Base-by-base conservation (phyloP, 2,329 filamentous ascomycete species). In the Fusarium udum region DNA sequence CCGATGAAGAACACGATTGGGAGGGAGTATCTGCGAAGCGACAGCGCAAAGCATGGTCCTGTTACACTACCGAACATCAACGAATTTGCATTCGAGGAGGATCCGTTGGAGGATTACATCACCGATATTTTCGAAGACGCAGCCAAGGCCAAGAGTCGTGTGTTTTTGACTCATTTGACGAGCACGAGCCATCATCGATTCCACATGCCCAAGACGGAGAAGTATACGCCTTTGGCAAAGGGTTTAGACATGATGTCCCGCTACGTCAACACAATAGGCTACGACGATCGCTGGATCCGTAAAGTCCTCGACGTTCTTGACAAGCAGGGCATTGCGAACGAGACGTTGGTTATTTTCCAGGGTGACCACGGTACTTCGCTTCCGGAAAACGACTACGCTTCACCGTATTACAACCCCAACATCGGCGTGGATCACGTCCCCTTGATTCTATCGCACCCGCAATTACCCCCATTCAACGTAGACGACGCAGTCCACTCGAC, bases 171-270 rank as follows among this genome's bases (percentile, higher is more conserved):
- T 4, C 81, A 83, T 63, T 61, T 83, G 7, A 83, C 81, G 7
- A 82, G 80, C 65, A 82, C 81, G 8, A 79, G 77, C 6, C 81
- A 83, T 60, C 80, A 82, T 42, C 76, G 79, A 11, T 82, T 80
- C 48, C 75, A 73, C 2, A 65, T 82, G 56, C 81, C 81, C 2
- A 70, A 64, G 8, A 74, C 75, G 0, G 80, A 81, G 36, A 61
- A 64, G 6, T 79, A 79, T 13, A 75, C 78, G 0, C 77, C 76
- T 4, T 48, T 82, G 39, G 73, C 75, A 3, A 74, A 75, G 28
- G 76, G 77, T 1, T 53, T 78, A 1, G 77, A 80, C 10, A 78
- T 81, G 63, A 74, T 82, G 61, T 81, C 80, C 1, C 71, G 76
- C 1, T 82, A 81, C 24, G 48, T 80, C 57, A 82, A 82, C 46